Evolutionary conservation across 2,329 filamentous ascomycete genomes (phyloP).

Genomic region (Penicillium sp.): DNA sequence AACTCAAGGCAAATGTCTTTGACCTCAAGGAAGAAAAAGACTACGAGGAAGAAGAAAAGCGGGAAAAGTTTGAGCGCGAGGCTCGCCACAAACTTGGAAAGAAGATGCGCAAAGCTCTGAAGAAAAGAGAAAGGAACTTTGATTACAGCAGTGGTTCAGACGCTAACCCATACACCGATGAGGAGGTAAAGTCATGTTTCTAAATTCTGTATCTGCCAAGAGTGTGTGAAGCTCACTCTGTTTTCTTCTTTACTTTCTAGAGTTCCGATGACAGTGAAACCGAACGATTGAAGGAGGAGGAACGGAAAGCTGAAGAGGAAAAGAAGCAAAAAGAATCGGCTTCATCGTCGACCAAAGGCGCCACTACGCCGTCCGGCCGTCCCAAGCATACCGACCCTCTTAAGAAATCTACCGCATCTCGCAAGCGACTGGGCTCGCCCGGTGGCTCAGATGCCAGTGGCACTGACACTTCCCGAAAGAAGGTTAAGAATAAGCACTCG

Average conservation of each 20-base stretch:
- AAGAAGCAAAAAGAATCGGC: conserved; percentile 56
- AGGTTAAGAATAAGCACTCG: conserved; percentile 68
- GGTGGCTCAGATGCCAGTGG: conserved; percentile 88
- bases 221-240: neutral
- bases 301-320: conserved; percentile 60
- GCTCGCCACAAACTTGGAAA: conserved; percentile 72
- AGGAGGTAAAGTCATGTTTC: conserved; percentile 42
- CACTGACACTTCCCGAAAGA: conserved; percentile 83
- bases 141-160: conserved; percentile 76
- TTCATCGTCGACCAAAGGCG: conserved; percentile 69
- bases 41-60: conserved; percentile 67
- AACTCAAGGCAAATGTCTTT: conserved; percentile 85
- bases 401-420: conserved; percentile 57
- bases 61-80: conserved; percentile 64
- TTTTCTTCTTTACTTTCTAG: conserved; percentile 27
- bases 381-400: conserved; percentile 54
- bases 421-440: conserved; percentile 85
- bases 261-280: conserved; percentile 66
- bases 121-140: conserved; percentile 81
- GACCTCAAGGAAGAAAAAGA: conserved; percentile 72
- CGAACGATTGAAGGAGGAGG: conserved; percentile 61
- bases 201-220: conserved; percentile 1
- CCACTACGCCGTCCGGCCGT: conserved; percentile 64
- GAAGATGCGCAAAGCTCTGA: conserved; percentile 74
- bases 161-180: conserved; percentile 58